Percentiles rank a stretch among this genome's conserved stretches.
Conservation (phyloP, 2,329 filamentous ascomycete species). For the Fusarium agapanthi region DNA sequence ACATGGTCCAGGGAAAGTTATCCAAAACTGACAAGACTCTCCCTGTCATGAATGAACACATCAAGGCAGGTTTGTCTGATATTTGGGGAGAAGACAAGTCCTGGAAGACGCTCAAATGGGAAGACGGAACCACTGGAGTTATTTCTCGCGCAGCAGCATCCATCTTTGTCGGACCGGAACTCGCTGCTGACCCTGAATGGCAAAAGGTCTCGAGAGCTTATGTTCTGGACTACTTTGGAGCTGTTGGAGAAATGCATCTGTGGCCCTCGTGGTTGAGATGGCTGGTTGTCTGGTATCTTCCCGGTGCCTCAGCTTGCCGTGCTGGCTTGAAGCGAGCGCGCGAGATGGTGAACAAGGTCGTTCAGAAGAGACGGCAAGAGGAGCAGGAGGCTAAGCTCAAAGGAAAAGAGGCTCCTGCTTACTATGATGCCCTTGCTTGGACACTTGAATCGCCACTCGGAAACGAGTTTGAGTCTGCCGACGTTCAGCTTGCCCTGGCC, state of each 20-base stretch:
- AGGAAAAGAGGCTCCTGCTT: not conserved
- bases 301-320: not conserved
- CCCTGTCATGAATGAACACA: not conserved
- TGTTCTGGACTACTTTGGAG: not conserved
- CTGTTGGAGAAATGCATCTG: not conserved
- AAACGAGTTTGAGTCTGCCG: not conserved
- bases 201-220: not conserved
- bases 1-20: not conserved
- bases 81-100: not conserved
- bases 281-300: not conserved
- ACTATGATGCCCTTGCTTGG: not conserved
- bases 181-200: not conserved
- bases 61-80: accelerated
- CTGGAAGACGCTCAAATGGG: not conserved
- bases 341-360: not conserved
- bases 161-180: not conserved
- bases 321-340: not conserved
- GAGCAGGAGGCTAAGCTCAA: accelerated
- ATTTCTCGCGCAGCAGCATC: not conserved
- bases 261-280: not conserved
- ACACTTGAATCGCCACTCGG: not conserved
- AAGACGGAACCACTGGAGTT: not conserved
- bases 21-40: not conserved
- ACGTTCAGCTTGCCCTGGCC: not conserved
- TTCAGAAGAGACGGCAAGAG: not conserved